phyloP scores from a whole-genome alignment of 2,329 filamentous ascomycete species.

The Colletotrichum kahawae region DNA sequence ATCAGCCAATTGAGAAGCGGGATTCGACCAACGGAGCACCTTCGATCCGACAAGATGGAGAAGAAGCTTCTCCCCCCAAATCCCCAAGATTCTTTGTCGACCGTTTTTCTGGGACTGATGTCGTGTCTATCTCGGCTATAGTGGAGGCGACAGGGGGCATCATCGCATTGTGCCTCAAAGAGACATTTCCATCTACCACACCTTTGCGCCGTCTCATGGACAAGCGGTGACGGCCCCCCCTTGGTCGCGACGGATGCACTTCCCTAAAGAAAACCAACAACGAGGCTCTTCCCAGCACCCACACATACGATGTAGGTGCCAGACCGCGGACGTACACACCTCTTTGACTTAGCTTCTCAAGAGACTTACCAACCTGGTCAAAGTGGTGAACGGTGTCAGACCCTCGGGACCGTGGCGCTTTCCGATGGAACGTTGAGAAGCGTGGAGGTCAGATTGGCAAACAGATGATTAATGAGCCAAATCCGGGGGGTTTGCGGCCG shows the following conservation, averaged over 20 bases:
- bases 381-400: constrained; percentile 9
- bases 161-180: background rate
- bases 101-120: background rate
- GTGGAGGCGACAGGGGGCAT: background rate
- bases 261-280: background rate
- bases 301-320: background rate
- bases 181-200: background rate
- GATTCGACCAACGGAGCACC: background rate
- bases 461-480: constrained; percentile 2
- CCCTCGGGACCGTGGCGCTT: constrained; percentile 11
- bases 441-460: constrained; percentile 6
- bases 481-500: background rate
- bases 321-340: background rate
- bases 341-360: background rate
- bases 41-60: background rate
- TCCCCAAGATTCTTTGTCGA: background rate
- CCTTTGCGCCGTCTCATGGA: background rate
- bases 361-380: background rate
- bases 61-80: background rate
- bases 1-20: background rate
- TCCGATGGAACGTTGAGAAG: constrained; percentile 15
- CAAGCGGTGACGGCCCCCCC: background rate
- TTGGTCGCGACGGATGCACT: background rate
- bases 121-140: background rate
- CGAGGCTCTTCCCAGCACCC: background rate